Base-by-base conservation (phyloP, 805 yeast genomes). In the Nakazawaea peltata region DNA sequence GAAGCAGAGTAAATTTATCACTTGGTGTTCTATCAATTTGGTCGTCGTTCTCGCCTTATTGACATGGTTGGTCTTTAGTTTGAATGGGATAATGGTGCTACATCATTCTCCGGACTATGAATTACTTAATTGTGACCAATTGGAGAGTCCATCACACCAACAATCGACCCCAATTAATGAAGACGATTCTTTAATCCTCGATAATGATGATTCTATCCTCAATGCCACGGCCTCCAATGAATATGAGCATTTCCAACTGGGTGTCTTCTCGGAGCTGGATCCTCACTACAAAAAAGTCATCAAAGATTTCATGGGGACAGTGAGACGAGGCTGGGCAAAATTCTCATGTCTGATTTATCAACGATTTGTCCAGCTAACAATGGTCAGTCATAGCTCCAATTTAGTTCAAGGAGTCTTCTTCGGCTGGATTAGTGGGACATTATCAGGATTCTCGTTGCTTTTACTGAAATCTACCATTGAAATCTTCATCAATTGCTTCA, bases 381-480 rank as follows among this genome's bases (percentile, higher is more conserved):
- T n/a, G 14, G 14, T 12, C 27, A n/a, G 14, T 8, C 6, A 8
- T 5, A 25, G 13, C 27, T 8, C 13, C 10, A 38, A 46, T 21
- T 59, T 65, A 35, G 40, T 62, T 9, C 71, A 69, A 44, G 95
- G 95, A 1, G 50, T 74, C 4, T 51, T 71, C 10, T 81, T 66
- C 52, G 95, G 95, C 1, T 48, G 74, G 14, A 61, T 76, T 4
- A 74, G 86, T 31, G 95, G 95, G 2, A 72, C 78, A 0, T 61
- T 86, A 31, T 81, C 94, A 1, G 95, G 95, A 0, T 94, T 84
- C 51, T 82, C 95, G 2, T 67, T 87, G 33, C 64, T 87, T 39
- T 67, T 85, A 56, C 95, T 95, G n/a, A 86, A 86, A 55, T 74
- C 87, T 1, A 71, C 83, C 0, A 81, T 86, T 15, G 94, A 83